Evolutionary conservation across 2,329 filamentous ascomycete genomes (phyloP).

Genomic region (Aspergillus pseudotamarii): DNA sequence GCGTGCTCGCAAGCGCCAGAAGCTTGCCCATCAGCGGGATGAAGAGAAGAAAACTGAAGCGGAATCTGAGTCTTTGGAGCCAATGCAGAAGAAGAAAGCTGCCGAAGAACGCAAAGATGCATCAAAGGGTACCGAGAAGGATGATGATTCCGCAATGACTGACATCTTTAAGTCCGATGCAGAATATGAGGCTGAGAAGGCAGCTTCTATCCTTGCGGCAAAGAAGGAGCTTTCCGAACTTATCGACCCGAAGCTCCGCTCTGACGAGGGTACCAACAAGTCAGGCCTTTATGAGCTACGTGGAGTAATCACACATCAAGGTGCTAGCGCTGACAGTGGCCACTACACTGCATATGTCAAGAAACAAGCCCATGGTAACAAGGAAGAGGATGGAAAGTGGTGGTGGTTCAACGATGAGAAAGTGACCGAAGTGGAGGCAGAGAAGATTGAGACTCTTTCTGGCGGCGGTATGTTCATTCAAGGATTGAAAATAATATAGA

Average conservation of each 20-base stretch:
- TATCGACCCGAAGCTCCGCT: constrained; percentile 72
- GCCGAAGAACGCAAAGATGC: constrained; percentile 55
- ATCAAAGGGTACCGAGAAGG: constrained; percentile 54
- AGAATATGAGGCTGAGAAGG: constrained; percentile 84
- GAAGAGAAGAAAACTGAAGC: constrained; percentile 52
- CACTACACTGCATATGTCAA: constrained; percentile 99
- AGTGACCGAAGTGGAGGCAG: constrained; percentile 85
- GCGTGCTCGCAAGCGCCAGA: constrained; percentile 87
- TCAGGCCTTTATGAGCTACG: constrained; percentile 94
- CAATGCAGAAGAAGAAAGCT: constrained; percentile 53
- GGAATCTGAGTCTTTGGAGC: constrained; percentile 38
- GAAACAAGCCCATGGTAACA: constrained; percentile 76
- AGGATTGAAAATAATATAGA: not conserved
- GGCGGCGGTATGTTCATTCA: constrained; percentile 70
- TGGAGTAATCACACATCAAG: constrained; percentile 94
- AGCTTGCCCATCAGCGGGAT: constrained; percentile 63
- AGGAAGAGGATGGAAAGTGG: constrained; percentile 90
- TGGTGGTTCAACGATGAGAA: constrained; percentile 99
- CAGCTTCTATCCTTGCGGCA: constrained; percentile 71
- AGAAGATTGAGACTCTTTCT: constrained; percentile 87
- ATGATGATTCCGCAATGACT: constrained; percentile 72
- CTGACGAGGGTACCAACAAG: constrained; percentile 84
- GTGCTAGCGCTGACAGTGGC: constrained; percentile 92
- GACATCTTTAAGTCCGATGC: constrained; percentile 89
- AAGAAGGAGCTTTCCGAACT: constrained; percentile 87